Percentiles rank a stretch among this genome's conserved stretches.
Evolutionary conservation across 306 rosid genomes (phyloP).

Genomic region (Lupinus albus): DNA sequence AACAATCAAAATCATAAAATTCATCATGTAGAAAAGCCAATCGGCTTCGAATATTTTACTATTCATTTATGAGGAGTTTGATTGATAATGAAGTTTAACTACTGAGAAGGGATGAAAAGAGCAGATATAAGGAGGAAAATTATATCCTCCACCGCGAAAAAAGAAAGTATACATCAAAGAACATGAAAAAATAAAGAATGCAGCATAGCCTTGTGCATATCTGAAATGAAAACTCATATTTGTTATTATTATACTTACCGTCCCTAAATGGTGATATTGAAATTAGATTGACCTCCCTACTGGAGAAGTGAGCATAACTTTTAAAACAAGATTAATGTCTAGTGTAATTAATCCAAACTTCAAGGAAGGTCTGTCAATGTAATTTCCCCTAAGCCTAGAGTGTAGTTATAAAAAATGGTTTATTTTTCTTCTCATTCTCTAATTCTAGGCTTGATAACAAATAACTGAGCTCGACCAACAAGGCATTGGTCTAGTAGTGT

Average conservation of each 20-base stretch:
- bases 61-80: slow-evolving; percentile 1
- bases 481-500: too few relatives aligned
- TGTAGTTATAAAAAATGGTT: too few relatives aligned
- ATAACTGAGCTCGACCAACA: too few relatives aligned
- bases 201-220: neutral
- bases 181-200: neutral
- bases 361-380: too few relatives aligned
- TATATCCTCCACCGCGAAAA: neutral
- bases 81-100: neutral
- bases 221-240: neutral
- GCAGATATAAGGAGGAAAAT: neutral
- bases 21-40: slow-evolving; percentile 12
- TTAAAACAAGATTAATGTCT: too few relatives aligned
- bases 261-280: too few relatives aligned
- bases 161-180: neutral
- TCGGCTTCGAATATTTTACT: neutral
- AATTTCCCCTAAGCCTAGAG: too few relatives aligned
- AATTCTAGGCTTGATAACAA: neutral
- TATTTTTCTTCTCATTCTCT: too few relatives aligned
- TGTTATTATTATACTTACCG: too few relatives aligned
- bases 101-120: neutral
- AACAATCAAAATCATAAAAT: slow-evolving; percentile 4
- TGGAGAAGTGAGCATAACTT: too few relatives aligned
- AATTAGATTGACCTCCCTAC: too few relatives aligned
- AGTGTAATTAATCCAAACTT: too few relatives aligned